Conservation (phyloP, 2,329 filamentous ascomycete genomes). For the Ramularia endophylla region DNA sequence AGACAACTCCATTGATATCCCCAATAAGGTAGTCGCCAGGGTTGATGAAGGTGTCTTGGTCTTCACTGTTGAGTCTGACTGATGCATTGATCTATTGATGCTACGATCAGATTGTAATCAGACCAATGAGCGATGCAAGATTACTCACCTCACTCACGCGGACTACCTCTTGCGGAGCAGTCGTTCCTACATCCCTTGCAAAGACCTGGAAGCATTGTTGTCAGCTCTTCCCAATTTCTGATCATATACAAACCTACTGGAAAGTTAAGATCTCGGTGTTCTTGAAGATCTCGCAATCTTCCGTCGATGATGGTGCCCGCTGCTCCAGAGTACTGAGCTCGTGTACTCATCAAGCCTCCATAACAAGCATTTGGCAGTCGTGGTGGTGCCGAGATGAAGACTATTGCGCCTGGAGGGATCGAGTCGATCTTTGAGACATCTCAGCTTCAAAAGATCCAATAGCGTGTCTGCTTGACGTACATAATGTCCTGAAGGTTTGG, state of each 20-base stretch:
- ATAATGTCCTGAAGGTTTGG: constrained; percentile 44
- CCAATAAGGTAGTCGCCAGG: constrained; percentile 35
- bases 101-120: not conserved
- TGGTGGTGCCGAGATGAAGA: constrained; percentile 48
- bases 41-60: constrained; percentile 28
- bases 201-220: constrained; percentile 20
- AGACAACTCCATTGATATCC: constrained; percentile 36
- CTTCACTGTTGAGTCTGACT: constrained; percentile 27
- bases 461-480: constrained; percentile 27
- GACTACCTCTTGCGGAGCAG: constrained; percentile 27
- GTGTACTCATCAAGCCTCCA: constrained; percentile 49
- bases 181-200: constrained; percentile 31
- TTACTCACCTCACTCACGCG: constrained; percentile 25
- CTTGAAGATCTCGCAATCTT: constrained; percentile 47
- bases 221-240: not conserved
- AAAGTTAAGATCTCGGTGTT: constrained; percentile 46
- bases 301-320: constrained; percentile 49
- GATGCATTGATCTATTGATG: constrained; percentile 27
- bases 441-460: not conserved
- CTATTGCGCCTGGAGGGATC: constrained; percentile 42
- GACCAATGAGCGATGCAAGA: not conserved
- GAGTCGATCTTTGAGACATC: constrained; percentile 41
- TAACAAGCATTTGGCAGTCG: constrained; percentile 47
- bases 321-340: constrained; percentile 41
- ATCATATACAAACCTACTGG: constrained; percentile 31